These are phyloP conservation scores for Plasmodium relictum DNA, from an alignment of 169 alveolate genomes.

Conservation along the genomic window DNA sequence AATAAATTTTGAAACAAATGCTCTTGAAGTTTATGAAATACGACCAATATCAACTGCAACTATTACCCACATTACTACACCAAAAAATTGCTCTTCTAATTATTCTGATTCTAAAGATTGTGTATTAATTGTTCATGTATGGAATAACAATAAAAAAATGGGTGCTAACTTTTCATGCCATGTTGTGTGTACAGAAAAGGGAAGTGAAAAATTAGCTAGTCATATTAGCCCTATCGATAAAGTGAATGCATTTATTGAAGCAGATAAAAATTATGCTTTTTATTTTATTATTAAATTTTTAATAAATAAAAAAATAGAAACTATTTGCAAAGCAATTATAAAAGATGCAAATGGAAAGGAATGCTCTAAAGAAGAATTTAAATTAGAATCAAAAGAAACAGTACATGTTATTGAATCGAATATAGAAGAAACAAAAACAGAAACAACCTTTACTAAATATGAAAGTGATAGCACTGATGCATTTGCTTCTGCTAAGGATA, in stretches of 20 bases:
- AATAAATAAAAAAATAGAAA: constrained; percentile 47
- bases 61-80: constrained; percentile 68
- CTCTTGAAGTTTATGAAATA: constrained; percentile 64
- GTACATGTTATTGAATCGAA: constrained; percentile 6
- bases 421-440: constrained; percentile 1
- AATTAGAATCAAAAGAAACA: constrained; percentile 44
- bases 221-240: constrained; percentile 62
- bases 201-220: constrained; percentile 32
- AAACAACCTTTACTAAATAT: neutral
- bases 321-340: constrained; percentile 53
- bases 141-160: constrained; percentile 43
- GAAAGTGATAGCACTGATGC: constrained; percentile 7
- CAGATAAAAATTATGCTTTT: constrained; percentile 73
- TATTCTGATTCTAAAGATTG: constrained; percentile 40
- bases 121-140: constrained; percentile 46
- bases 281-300: constrained; percentile 49
- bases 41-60: constrained; percentile 68
- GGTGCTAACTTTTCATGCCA: constrained; percentile 69
- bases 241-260: constrained; percentile 53
- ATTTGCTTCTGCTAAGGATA: neutral
- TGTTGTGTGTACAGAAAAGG: constrained; percentile 39
- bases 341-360: constrained; percentile 49
- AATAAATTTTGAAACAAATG: constrained; percentile 67
- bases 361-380: constrained; percentile 41
- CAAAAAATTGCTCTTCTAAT: constrained; percentile 45